These are phyloP conservation scores for Tolypocladium amazonense DNA, from an alignment of 2,329 filamentous ascomycete genomes.

Conservation along the genomic window DNA sequence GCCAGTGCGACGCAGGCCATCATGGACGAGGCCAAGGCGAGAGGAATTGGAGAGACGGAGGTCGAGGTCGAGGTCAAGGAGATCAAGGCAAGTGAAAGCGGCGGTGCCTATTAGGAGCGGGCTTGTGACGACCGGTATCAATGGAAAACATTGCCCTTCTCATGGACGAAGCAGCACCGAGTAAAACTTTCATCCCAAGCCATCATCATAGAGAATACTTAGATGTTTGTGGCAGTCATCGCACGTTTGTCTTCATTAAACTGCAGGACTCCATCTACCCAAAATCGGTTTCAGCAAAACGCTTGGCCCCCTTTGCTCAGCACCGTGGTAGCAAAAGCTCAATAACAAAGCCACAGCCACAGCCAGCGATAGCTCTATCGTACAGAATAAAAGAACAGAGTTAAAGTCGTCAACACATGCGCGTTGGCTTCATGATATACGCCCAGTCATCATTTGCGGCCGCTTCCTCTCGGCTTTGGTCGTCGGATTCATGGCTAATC, in stretches of 20 bases:
- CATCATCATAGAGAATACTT: not conserved
- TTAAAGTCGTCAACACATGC: not conserved
- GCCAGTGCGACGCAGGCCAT: conserved; percentile 44
- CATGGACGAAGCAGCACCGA: not conserved
- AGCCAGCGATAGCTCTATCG: not conserved
- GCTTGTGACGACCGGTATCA: not conserved
- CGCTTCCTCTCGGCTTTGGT: not conserved
- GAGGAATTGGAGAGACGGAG: conserved; percentile 29
- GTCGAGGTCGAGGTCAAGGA: conserved; percentile 7
- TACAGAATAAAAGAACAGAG: not conserved
- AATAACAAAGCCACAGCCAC: not conserved
- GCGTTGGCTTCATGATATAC: not conserved
- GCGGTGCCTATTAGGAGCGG: not conserved
- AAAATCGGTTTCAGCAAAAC: not conserved
- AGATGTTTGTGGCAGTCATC: not conserved
- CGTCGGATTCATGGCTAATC: conserved; percentile 8
- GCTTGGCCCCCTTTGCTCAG: not conserved
- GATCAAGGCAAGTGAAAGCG: not conserved
- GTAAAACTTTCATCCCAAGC: not conserved
- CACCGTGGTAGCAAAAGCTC: not conserved
- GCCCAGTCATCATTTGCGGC: not conserved
- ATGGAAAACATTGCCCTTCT: not conserved
- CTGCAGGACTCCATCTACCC: not conserved
- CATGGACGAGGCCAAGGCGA: conserved; percentile 38
- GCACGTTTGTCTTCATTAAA: not conserved